Conservation (phyloP, 345 rosid genomes). For the Brassica cretica region DNA sequence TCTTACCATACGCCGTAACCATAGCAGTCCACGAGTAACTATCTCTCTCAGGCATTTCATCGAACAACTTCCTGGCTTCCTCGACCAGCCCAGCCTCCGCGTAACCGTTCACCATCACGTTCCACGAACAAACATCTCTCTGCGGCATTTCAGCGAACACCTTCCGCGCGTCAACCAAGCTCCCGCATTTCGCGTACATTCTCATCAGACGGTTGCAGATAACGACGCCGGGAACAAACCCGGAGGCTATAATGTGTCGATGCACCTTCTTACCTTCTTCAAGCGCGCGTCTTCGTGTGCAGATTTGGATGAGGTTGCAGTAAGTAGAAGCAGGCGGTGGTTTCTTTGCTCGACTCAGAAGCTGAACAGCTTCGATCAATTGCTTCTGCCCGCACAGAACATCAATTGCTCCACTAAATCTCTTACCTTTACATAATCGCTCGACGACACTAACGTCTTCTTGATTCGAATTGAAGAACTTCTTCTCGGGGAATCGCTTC, state of each 20-base stretch:
- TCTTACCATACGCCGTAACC: slow-evolving; percentile 71
- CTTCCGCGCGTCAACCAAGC: slow-evolving; percentile 54
- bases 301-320: slow-evolving; percentile 60
- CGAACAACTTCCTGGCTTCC: slow-evolving; percentile 65
- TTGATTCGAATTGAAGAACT: slow-evolving; percentile 47
- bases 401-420: slow-evolving; percentile 65
- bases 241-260: slow-evolving; percentile 52
- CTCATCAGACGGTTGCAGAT: slow-evolving; percentile 66
- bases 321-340: slow-evolving; percentile 70
- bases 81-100: slow-evolving; percentile 52
- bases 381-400: slow-evolving; percentile 56
- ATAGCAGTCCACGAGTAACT: slow-evolving; percentile 89
- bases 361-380: slow-evolving; percentile 53
- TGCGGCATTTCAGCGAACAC: slow-evolving; percentile 62
- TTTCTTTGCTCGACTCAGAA: slow-evolving; percentile 49
- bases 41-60: slow-evolving; percentile 80
- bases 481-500: slow-evolving; percentile 26
- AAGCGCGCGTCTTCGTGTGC: slow-evolving; percentile 51
- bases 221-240: slow-evolving; percentile 64
- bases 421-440: slow-evolving; percentile 48
- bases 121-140: slow-evolving; percentile 83
- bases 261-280: slow-evolving; percentile 60
- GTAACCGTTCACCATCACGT: slow-evolving; percentile 65
- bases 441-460: slow-evolving; percentile 38
- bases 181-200: slow-evolving; percentile 68